Conservation (phyloP, 306 rosid genomes). For the Hippophae rhamnoides region DNA sequence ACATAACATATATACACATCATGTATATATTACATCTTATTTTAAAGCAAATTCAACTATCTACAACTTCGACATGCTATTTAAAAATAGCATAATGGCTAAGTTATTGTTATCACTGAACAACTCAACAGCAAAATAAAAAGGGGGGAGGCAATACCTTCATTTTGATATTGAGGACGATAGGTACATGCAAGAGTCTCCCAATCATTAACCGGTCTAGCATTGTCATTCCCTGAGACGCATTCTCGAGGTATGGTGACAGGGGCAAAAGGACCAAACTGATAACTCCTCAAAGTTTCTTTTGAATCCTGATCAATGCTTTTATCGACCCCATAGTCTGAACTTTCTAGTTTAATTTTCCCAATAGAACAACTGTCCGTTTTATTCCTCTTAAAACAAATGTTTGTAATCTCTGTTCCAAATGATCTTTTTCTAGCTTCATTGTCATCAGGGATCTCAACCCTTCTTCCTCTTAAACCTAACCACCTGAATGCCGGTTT, state of each 20-base stretch:
- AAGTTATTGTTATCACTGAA: neutral
- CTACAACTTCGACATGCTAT: too few species aligned
- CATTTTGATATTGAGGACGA: conserved; percentile 70
- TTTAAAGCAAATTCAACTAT: too few species aligned
- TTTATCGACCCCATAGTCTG: conserved; percentile 18
- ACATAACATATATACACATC: too few species aligned
- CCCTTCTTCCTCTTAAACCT: conserved; percentile 41
- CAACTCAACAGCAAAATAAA: neutral
- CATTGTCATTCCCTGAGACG: conserved; percentile 27
- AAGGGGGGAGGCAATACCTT: conserved; percentile 46
- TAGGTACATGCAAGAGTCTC: conserved; percentile 48
- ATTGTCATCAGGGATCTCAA: conserved; percentile 13
- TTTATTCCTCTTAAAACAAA: conserved; percentile 38
- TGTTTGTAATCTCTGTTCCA: conserved; percentile 70
- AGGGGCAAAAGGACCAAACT: conserved; percentile 89
- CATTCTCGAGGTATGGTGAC: conserved; percentile 33
- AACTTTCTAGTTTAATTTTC: conserved; percentile 18
- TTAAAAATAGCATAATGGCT: too few species aligned
- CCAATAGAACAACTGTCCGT: conserved; percentile 24
- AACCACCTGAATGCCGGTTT: conserved; percentile 92
- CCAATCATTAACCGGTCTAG: conserved; percentile 47
- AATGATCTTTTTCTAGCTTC: conserved; percentile 65
- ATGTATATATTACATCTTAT: too few species aligned
- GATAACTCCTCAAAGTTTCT: conserved; percentile 39
- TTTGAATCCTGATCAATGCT: conserved; percentile 30